These are phyloP conservation scores for Colletotrichum paranaense DNA, from an alignment of 2,329 filamentous ascomycete species.

Conservation along the genomic window DNA sequence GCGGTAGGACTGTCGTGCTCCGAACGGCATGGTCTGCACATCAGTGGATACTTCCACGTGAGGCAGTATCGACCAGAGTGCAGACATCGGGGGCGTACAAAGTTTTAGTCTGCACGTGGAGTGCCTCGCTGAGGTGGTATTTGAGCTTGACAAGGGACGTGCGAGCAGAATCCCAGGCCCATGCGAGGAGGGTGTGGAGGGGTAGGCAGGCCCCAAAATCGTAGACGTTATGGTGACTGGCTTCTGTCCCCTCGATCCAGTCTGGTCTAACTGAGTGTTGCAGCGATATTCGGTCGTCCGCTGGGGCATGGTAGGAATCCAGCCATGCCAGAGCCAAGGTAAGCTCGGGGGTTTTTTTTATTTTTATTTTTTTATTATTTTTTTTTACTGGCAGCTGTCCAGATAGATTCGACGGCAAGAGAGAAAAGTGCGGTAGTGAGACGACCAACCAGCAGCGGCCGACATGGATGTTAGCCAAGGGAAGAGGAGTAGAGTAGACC, in stretches of 20 bases:
- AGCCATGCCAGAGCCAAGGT: constrained; percentile 6
- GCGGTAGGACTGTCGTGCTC: constrained; percentile 9
- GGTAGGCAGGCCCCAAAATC: constrained; percentile 19
- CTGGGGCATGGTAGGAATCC: constrained; percentile 7
- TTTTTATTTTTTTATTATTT: background rate
- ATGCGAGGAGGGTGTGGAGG: constrained; percentile 28
- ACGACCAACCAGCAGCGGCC: constrained; percentile 12
- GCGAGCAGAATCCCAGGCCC: constrained; percentile 8
- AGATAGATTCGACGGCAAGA: constrained; percentile 4
- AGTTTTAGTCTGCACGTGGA: constrained; percentile 35
- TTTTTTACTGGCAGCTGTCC: constrained; percentile 5
- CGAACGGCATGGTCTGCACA: constrained; percentile 34
- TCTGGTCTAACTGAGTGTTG: background rate
- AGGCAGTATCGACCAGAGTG: constrained; percentile 28
- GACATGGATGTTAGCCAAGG: constrained; percentile 22
- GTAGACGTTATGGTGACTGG: constrained; percentile 1
- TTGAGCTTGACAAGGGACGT: constrained; percentile 27
- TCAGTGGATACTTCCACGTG: constrained; percentile 36
- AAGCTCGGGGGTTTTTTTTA: background rate
- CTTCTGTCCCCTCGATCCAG: constrained; percentile 8
- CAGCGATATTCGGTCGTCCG: constrained; percentile 1
- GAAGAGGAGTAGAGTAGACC: background rate
- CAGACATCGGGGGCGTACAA: constrained; percentile 32
- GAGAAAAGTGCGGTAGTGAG: constrained; percentile 13
- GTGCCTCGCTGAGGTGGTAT: constrained; percentile 25